Evolutionary conservation across 2,329 filamentous ascomycete genomes (phyloP).

Genomic region (Neofusicoccum kwambonambiense): DNA sequence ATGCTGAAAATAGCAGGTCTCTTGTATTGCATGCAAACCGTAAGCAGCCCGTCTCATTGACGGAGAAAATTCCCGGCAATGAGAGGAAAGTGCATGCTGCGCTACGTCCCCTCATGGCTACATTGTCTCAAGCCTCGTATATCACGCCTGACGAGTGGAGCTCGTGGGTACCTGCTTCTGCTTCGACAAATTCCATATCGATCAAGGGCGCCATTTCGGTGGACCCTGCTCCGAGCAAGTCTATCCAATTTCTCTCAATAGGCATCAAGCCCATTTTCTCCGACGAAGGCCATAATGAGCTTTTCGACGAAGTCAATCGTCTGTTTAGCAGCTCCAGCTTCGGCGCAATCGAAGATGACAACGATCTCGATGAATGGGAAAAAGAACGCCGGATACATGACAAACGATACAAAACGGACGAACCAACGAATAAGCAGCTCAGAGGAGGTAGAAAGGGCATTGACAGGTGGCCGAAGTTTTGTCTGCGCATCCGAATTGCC

Average conservation of each 20-base stretch:
- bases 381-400: constrained; percentile 38
- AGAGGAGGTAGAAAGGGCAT: constrained; percentile 61
- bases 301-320: constrained; percentile 77
- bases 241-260: constrained; percentile 77
- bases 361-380: constrained; percentile 36
- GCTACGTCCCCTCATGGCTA: constrained; percentile 41
- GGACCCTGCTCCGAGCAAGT: constrained; percentile 67
- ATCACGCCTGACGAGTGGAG: constrained; percentile 52
- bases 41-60: constrained; percentile 23
- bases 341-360: constrained; percentile 56
- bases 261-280: constrained; percentile 66
- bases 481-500: constrained; percentile 55
- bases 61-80: constrained; percentile 27
- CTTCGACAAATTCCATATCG: constrained; percentile 59
- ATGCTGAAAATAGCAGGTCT: constrained; percentile 44
- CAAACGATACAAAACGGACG: constrained; percentile 46
- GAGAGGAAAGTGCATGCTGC: constrained; percentile 22
- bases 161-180: constrained; percentile 71
- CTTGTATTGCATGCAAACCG: constrained; percentile 29
- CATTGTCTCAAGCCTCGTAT: constrained; percentile 67
- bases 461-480: constrained; percentile 88
- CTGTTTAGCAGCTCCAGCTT: constrained; percentile 77
- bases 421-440: constrained; percentile 52
- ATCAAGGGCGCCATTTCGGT: constrained; percentile 72
- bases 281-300: constrained; percentile 57